These are phyloP conservation scores for Nevesoporus exiguus DNA, from an alignment of 768 basidiomycete species.

Conservation along the genomic window DNA sequence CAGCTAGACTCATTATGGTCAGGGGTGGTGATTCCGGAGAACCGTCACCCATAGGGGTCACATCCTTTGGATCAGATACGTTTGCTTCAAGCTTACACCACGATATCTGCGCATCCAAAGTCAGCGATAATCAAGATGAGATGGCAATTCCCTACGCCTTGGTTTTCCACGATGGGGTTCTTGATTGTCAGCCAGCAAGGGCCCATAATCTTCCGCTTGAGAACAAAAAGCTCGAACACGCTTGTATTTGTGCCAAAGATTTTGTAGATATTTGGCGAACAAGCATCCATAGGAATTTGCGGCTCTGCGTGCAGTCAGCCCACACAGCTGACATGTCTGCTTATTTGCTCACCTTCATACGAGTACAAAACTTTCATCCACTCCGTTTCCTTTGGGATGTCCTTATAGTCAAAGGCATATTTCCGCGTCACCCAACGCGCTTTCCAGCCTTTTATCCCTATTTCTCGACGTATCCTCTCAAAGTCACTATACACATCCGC, in stretches of 20 bases:
- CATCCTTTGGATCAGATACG: constrained; percentile 80
- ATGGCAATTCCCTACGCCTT: constrained; percentile 56
- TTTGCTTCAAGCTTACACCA: constrained; percentile 96
- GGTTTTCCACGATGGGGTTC: constrained; percentile 67
- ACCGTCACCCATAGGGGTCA: constrained; percentile 76
- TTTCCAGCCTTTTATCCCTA: constrained; percentile 73
- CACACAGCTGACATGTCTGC: neutral
- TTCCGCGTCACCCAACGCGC: constrained; percentile 83
- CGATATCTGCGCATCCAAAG: constrained; percentile 59
- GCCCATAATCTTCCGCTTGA: constrained; percentile 98
- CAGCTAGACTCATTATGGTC: constrained; percentile 84
- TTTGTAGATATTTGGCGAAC: constrained; percentile 79
- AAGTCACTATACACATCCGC: constrained; percentile 82
- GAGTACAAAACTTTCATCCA: constrained; percentile 96
- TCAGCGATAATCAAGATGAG: neutral
- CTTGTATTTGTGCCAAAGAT: constrained; percentile 91
- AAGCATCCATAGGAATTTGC: constrained; percentile 65
- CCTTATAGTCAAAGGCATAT: constrained; percentile 81
- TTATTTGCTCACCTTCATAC: constrained; percentile 63
- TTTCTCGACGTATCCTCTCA: constrained; percentile 67
- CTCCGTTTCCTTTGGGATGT: constrained; percentile 76
- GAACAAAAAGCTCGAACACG: constrained; percentile 88
- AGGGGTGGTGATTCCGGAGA: constrained; percentile 82
- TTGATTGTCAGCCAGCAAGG: constrained; percentile 94
- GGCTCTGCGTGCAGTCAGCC: constrained; percentile 17